phyloP scores from a whole-genome alignment of 495 filamentous ascomycete species.

The Penicillium herquei region DNA sequence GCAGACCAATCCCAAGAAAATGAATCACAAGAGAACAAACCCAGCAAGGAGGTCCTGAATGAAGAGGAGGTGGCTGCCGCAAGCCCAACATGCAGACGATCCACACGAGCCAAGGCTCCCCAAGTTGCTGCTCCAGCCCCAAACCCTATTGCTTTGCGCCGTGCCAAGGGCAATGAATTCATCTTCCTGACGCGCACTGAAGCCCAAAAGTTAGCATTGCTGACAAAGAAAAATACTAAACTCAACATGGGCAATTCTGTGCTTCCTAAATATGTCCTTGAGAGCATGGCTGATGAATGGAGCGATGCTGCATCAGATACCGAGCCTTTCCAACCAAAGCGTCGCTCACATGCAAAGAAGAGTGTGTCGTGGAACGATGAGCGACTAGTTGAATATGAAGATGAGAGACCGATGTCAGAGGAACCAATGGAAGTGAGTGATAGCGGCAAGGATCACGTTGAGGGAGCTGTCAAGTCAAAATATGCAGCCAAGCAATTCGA shows the following conservation, averaged over 20 bases:
- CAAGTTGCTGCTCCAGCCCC: slow-evolving; percentile 34
- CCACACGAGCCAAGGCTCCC: slow-evolving; percentile 38
- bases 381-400: slow-evolving; percentile 30
- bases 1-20: slow-evolving; percentile 12
- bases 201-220: slow-evolving; percentile 54
- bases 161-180: slow-evolving; percentile 54
- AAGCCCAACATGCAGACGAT: slow-evolving; percentile 41
- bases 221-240: slow-evolving; percentile 55
- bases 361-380: slow-evolving; percentile 46
- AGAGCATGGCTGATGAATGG: slow-evolving; percentile 34
- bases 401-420: slow-evolving; percentile 5
- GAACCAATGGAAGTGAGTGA: slow-evolving; percentile 13
- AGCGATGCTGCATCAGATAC: slow-evolving; percentile 2
- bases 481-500: slow-evolving; percentile 15
- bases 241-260: slow-evolving; percentile 56
- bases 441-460: slow-evolving; percentile 16
- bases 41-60: slow-evolving; percentile 18
- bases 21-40: slow-evolving; percentile 14
- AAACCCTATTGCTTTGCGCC: slow-evolving; percentile 54
- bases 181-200: slow-evolving; percentile 56
- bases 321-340: slow-evolving; percentile 9
- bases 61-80: slow-evolving; percentile 21
- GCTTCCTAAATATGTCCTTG: slow-evolving; percentile 44
- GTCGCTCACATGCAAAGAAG: slow-evolving; percentile 20
- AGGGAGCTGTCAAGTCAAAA: slow-evolving; percentile 8